A percentile compares a stretch with the other conserved stretches of the same genome.
phyloP scores from a whole-genome alignment of 441 rosid genomes.

The Francoa sonchifolia region DNA sequence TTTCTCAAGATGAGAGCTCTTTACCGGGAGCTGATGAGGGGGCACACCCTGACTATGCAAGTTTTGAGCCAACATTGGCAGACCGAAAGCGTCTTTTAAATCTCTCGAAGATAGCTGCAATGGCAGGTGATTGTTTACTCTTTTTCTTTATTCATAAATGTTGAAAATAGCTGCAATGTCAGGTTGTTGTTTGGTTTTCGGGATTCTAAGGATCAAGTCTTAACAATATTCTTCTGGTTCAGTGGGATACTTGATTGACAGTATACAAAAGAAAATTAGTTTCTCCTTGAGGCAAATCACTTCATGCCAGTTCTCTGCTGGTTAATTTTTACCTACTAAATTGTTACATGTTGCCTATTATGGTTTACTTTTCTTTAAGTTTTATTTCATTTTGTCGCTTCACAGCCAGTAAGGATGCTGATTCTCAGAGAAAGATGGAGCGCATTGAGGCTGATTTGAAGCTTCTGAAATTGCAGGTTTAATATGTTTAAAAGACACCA shows the following conservation, averaged over 20 bases:
- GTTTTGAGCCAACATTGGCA: slow-evolving; percentile 32
- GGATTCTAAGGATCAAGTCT: background rate
- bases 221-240: too few relatives aligned
- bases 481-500: slow-evolving; percentile 1
- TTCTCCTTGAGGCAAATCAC: background rate
- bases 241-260: too few relatives aligned
- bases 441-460: slow-evolving; percentile 82
- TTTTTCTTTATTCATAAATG: background rate
- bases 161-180: too few relatives aligned
- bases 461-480: slow-evolving; percentile 83
- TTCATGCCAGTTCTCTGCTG: background rate
- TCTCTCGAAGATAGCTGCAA: slow-evolving; percentile 76
- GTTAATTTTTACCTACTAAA: background rate
- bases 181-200: background rate
- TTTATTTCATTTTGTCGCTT: slow-evolving; percentile 3
- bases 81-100: slow-evolving; percentile 70
- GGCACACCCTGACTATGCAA: slow-evolving; percentile 16
- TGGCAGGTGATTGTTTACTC: slow-evolving; percentile 42
- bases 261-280: too few relatives aligned
- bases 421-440: slow-evolving; percentile 33
- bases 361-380: background rate
- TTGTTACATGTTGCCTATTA: background rate
- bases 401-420: slow-evolving; percentile 33
- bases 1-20: slow-evolving; percentile 47
- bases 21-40: slow-evolving; percentile 31